Evolutionary conservation across 768 basidiomycete genomes (phyloP), one percentile per base, ranked within the genome.

Genomic region (Leccinum imitatum): DNA sequence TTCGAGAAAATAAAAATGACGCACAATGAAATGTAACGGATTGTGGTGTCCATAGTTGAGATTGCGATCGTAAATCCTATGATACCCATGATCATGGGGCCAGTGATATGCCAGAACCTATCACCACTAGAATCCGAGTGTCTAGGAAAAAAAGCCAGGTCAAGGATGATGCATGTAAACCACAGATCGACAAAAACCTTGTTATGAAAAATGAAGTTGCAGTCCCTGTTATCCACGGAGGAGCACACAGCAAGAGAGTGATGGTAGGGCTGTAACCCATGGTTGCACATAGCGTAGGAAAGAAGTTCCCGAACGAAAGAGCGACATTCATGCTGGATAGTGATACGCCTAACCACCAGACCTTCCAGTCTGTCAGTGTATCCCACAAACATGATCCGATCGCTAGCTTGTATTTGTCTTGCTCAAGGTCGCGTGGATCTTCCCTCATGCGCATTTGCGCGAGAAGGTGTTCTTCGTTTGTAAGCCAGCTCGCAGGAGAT

Each of bases 331-430:
- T 79, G 61, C 81, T 81, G 21, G 82, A 83, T 53, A 89, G 70
- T 2, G 86, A 79, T 31, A 90, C 61, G 11, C 88, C 82, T 52
- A 95, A 77, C 83, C 84, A 89, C 87, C 91, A 93, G 39, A 93
- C 87, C 73, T 85, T 89, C 87, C 85, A 86, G 68, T 94, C 91
- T 25, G 76, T 78, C 56, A 90, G 30, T 15, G 89, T 86, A 65
- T 86, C 68, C 7, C 70, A 57, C 7, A 91, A 69, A 13, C 87
- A 87, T 37, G 75, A 72, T 71, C 8, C 74, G 73, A 31, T 56
- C 65, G 65, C 54, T 23, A 35, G 60, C 60, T 81, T 80, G 8
- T 71, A 76, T 56, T 81, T 73, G 31, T 76, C 74, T 50, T 80
- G 74, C 58, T 85, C 82, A 10, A 79, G 78, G 19, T 84, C 77